Conservation (phyloP, 2,329 filamentous ascomycete species). For the Magnaporthiopsis rhizophila region DNA sequence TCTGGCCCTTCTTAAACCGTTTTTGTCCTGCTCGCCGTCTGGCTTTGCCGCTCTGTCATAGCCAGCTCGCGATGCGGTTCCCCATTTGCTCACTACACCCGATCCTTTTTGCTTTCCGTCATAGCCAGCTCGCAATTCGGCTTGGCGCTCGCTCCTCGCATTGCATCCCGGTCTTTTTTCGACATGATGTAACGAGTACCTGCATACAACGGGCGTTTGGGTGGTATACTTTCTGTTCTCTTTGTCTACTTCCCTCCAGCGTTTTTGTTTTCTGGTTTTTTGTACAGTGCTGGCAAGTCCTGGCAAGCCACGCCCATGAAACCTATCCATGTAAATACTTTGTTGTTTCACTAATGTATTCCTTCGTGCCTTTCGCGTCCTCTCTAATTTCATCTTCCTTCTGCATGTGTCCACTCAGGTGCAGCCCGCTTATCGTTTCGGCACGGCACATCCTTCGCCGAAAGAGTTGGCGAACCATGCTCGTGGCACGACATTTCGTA, state of each 20-base stretch:
- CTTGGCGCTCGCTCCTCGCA: no score
- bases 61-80: no score
- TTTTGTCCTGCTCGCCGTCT: no score
- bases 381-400: not conserved
- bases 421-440: not conserved
- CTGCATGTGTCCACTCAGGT: not conserved
- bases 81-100: no score
- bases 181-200: not conserved
- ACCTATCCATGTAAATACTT: not conserved
- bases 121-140: no score
- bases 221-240: not conserved
- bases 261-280: not conserved
- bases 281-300: not conserved
- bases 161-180: not conserved
- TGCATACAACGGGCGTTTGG: not conserved
- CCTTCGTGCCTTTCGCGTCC: not conserved
- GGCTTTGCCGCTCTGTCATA: no score
- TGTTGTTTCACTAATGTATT: not conserved
- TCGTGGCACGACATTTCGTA: not conserved
- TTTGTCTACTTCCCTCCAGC: not conserved
- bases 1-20: no score
- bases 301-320: not conserved
- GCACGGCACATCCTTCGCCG: not conserved
- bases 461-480: not conserved
- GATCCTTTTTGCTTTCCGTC: no score